phyloP scores from a whole-genome alignment of 176 grass and related monocot species.

The Puccinellia tenuiflora region DNA sequence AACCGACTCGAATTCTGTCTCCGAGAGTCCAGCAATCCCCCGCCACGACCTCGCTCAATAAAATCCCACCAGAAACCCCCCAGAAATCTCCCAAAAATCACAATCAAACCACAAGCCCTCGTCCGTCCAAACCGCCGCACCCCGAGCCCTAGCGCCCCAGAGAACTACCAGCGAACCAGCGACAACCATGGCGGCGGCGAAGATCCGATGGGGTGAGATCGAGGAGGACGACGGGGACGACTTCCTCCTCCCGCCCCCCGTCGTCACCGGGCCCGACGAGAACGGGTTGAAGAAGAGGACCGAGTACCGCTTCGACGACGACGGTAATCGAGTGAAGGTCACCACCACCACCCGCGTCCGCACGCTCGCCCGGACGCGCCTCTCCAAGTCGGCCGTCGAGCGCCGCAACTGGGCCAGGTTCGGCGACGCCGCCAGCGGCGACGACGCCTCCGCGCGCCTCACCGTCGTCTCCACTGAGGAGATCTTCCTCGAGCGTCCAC shows the following conservation, averaged over 20 bases:
- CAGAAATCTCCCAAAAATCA: not conserved
- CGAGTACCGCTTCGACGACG: constrained; percentile 79
- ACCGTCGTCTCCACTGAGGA: constrained; percentile 71
- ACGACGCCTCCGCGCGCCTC: constrained; percentile 38
- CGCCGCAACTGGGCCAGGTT: constrained; percentile 2
- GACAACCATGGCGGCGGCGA: not conserved
- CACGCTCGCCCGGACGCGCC: not conserved
- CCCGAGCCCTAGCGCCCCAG: not conserved
- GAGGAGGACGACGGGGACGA: constrained; percentile 59
- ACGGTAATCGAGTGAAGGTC: constrained; percentile 76
- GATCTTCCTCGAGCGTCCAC: constrained; percentile 58
- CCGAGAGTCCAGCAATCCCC: no score
- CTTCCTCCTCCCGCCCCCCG: constrained; percentile 67
- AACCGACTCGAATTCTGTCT: no score
- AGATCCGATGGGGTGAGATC: not conserved
- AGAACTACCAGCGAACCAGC: not conserved
- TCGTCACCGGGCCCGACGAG: constrained; percentile 70
- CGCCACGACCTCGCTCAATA: no score
- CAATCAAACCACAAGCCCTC: not conserved
- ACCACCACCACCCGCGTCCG: constrained; percentile 66
- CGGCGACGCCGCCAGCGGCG: not conserved
- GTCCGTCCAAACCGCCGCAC: not conserved
- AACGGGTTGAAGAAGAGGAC: constrained; percentile 68
- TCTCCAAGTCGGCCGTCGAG: constrained; percentile 12
- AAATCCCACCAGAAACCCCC: not conserved